These are phyloP conservation scores for Sclerospora graminicola DNA, from an alignment of 352 stramenopile genomes.

Conservation along the genomic window DNA sequence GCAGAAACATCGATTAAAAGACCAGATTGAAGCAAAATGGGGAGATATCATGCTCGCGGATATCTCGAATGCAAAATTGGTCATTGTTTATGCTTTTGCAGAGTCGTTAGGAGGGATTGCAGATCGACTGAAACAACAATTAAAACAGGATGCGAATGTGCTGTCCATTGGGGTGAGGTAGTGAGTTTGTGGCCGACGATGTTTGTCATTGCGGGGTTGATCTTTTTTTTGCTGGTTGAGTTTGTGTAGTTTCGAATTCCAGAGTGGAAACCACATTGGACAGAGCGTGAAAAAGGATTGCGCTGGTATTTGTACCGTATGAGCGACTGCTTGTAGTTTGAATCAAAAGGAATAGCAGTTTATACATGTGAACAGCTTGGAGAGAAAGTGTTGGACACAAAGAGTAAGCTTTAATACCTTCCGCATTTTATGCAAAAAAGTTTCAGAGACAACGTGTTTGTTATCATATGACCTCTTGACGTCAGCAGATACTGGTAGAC, in stretches of 20 bases:
- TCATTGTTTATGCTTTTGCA: slow-evolving; percentile 81
- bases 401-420: no score
- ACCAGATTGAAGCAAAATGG: slow-evolving; percentile 36
- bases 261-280: slow-evolving; percentile 51
- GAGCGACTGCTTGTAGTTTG: slow-evolving; percentile 6
- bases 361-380: no score
- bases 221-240: neutral
- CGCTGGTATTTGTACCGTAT: slow-evolving; percentile 77
- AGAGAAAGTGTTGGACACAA: no score
- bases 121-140: slow-evolving; percentile 32
- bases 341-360: neutral
- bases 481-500: no score
- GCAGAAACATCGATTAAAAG: slow-evolving; percentile 10
- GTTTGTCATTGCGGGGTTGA: neutral
- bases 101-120: slow-evolving; percentile 61
- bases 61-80: slow-evolving; percentile 40
- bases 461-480: no score
- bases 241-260: slow-evolving; percentile 60
- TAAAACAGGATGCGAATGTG: slow-evolving; percentile 30
- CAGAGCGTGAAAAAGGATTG: slow-evolving; percentile 34
- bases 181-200: neutral
- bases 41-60: slow-evolving; percentile 48
- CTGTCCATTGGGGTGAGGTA: slow-evolving; percentile 65
- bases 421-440: no score
- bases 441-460: no score